A percentile compares a stretch with the other conserved stretches of the same genome.
Conservation (phyloP, 129 eudicot genomes). For the Escallonia rubra region DNA sequence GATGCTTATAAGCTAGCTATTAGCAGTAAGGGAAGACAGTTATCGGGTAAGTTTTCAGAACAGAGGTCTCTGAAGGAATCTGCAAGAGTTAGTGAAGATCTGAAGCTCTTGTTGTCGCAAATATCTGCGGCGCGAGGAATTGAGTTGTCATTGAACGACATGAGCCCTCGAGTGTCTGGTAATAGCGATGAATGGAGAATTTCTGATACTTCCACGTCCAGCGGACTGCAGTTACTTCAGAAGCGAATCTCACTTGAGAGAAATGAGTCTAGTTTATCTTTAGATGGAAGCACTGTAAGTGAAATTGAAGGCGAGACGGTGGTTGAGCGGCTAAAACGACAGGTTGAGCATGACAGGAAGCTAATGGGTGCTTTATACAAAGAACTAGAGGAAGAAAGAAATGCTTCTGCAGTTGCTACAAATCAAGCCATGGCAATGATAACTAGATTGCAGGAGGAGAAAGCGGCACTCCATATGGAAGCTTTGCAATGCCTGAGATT, state of each 20-base stretch:
- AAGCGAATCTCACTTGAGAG: constrained; percentile 79
- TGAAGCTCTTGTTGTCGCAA: constrained; percentile 63
- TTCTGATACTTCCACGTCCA: constrained; percentile 25
- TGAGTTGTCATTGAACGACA: constrained; percentile 35
- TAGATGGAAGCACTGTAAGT: too few relatives aligned
- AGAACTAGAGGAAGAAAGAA: too few relatives aligned
- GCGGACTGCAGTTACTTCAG: constrained; percentile 57
- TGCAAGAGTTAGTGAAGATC: constrained; percentile 55
- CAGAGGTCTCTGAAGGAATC: constrained; percentile 65
- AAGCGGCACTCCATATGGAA: constrained; percentile 28
- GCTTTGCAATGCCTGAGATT: constrained; percentile 81
- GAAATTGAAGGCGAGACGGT: too few relatives aligned
- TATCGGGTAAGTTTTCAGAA: constrained; percentile 72
- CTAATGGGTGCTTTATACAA: too few relatives aligned
- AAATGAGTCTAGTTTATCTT: constrained; percentile 54
- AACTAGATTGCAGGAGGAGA: constrained; percentile 94
- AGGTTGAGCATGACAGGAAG: too few relatives aligned
- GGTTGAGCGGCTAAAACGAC: too few relatives aligned
- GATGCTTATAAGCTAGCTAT: constrained; percentile 94
- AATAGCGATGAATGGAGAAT: constrained; percentile 54
- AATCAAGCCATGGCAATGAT: constrained; percentile 85
- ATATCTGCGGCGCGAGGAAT: constrained; percentile 50
- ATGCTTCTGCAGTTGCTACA: too few relatives aligned
- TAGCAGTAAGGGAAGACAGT: constrained; percentile 63
- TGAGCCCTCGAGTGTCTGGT: constrained; percentile 65